A percentile compares a stretch with the other conserved stretches of the same genome.
Evolutionary conservation across 805 yeast genomes (phyloP).

Genomic region (Saturnispora ahearnii): DNA sequence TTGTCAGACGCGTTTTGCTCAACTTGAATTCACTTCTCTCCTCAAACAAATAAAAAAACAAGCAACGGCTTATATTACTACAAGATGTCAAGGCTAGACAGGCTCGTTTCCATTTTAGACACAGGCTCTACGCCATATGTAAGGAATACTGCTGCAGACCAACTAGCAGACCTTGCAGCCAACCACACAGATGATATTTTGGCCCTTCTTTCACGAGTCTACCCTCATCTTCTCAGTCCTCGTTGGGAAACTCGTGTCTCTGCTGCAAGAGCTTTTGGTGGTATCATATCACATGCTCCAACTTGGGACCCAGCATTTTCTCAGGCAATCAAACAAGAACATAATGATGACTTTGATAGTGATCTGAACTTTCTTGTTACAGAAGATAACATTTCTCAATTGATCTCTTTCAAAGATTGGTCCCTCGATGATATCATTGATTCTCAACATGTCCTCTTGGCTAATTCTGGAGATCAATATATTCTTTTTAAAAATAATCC

Average conservation of each 20-base stretch:
- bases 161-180: constrained; percentile 85
- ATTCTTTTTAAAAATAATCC: constrained; percentile 14
- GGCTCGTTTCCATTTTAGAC: constrained; percentile 48
- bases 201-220: constrained; percentile 75
- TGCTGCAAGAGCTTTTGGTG: constrained; percentile 92
- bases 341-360: constrained; percentile 17
- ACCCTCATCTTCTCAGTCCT: constrained; percentile 72
- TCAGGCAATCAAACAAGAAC: constrained; percentile 18
- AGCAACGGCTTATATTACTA: not conserved
- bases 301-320: constrained; percentile 64
- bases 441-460: constrained; percentile 48
- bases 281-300: constrained; percentile 70
- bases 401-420: constrained; percentile 44
- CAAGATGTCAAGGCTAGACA: constrained; percentile 29
- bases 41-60: not conserved
- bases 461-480: constrained; percentile 47
- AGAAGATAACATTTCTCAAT: constrained; percentile 34
- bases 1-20: not conserved
- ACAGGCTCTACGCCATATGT: constrained; percentile 93
- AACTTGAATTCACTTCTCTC: too few relatives aligned
- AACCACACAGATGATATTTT: constrained; percentile 91
- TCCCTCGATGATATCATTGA: constrained; percentile 38
- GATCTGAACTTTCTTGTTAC: constrained; percentile 24
- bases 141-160: constrained; percentile 95
- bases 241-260: constrained; percentile 97